phyloP scores from a whole-genome alignment of 2,329 filamentous ascomycete species.

The Xylaria polymorpha region DNA sequence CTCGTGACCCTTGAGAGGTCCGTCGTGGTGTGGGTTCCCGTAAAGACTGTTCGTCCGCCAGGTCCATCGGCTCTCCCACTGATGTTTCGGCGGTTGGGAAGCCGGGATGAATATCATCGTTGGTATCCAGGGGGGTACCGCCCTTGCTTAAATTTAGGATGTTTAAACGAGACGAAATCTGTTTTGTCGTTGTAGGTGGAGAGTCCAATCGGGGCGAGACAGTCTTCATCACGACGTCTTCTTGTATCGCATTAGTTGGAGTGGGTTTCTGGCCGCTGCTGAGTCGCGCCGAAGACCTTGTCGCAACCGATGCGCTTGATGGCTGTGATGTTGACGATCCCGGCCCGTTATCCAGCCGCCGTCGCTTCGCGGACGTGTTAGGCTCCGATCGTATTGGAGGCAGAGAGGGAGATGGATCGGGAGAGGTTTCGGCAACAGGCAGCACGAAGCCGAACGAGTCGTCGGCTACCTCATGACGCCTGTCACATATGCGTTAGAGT shows the following conservation, averaged over 20 bases:
- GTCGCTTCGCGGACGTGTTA: slow-evolving; percentile 62
- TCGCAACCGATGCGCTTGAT: slow-evolving; percentile 43
- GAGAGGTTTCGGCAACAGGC: slow-evolving; percentile 49
- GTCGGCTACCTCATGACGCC: slow-evolving; percentile 68
- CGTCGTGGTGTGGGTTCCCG: slow-evolving; percentile 38
- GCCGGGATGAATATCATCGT: slow-evolving; percentile 25
- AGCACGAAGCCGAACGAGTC: slow-evolving; percentile 68
- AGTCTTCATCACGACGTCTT: neutral
- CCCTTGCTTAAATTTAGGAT: slow-evolving; percentile 39
- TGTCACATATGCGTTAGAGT: slow-evolving; percentile 44
- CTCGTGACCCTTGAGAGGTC: slow-evolving; percentile 37
- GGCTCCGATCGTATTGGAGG: slow-evolving; percentile 55
- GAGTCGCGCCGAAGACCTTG: slow-evolving; percentile 35
- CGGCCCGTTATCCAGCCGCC: slow-evolving; percentile 50
- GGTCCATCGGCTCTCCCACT: slow-evolving; percentile 21
- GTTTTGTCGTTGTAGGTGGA: slow-evolving; percentile 32
- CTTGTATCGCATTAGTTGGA: slow-evolving; percentile 5
- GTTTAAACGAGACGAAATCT: slow-evolving; percentile 28
- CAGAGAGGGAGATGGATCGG: slow-evolving; percentile 42
- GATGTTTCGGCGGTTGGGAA: slow-evolving; percentile 12
- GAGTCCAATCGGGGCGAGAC: slow-evolving; percentile 13
- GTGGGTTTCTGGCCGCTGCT: slow-evolving; percentile 37
- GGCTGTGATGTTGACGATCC: slow-evolving; percentile 34
- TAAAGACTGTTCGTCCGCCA: slow-evolving; percentile 37
- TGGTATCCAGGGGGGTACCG: slow-evolving; percentile 33